Conservation (phyloP, 176 grass and related monocot species). For the Luzula sylvatica region DNA sequence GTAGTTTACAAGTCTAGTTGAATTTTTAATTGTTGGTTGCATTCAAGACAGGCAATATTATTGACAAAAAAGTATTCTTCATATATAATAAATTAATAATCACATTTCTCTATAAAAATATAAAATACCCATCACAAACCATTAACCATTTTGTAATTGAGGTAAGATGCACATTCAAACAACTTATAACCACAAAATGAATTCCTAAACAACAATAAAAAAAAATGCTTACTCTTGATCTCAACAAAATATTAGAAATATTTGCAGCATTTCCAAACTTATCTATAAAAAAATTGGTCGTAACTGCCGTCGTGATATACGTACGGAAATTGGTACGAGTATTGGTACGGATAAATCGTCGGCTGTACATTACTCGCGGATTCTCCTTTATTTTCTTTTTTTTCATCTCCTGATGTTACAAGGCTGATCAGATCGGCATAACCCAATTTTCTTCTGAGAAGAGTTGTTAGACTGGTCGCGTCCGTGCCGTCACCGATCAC, state of each 20-base stretch:
- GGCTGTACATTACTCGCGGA: background rate
- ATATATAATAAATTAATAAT: too few species aligned
- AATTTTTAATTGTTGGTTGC: too few species aligned
- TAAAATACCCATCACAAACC: too few species aligned
- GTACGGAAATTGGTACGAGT: background rate
- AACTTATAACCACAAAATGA: background rate
- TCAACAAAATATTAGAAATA: background rate
- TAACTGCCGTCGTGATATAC: background rate
- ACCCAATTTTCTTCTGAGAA: slow-evolving; percentile 39
- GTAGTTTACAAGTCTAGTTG: too few species aligned
- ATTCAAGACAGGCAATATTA: too few species aligned
- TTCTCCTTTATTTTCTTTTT: slow-evolving; percentile 24
- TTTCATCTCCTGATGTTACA: slow-evolving; percentile 37
- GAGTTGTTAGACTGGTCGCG: slow-evolving; percentile 33
- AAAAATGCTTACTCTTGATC: background rate
- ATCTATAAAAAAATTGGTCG: background rate
- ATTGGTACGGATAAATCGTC: slow-evolving; percentile 8
- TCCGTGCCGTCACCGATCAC: slow-evolving; percentile 43
- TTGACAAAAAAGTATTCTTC: too few species aligned
- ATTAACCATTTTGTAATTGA: too few species aligned
- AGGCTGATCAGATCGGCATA: slow-evolving; percentile 52
- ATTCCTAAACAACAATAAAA: background rate
- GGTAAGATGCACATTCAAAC: too few species aligned
- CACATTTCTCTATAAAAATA: too few species aligned
- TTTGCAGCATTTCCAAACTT: background rate